A percentile compares a stretch with the other conserved stretches of the same genome.
These are phyloP conservation scores for Didymella lethalis DNA, from an alignment of 2,329 filamentous ascomycete genomes.

Conservation along the genomic window DNA sequence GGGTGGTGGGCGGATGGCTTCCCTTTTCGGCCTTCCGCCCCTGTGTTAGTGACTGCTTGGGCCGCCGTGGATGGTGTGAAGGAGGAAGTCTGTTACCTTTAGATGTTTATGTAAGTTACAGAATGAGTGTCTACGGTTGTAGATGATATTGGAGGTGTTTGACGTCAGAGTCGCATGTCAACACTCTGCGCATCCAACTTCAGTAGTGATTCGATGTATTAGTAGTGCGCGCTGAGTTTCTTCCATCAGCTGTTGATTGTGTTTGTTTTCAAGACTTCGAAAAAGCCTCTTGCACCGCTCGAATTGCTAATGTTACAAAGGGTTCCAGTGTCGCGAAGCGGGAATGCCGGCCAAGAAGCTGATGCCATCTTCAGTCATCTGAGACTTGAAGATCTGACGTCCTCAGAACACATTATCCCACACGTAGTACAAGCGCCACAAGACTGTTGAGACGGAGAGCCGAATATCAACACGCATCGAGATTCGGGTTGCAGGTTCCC, in stretches of 20 bases:
- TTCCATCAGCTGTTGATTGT: slow-evolving; percentile 39
- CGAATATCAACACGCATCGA: neutral
- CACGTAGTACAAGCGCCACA: neutral
- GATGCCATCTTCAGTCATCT: neutral
- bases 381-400: neutral
- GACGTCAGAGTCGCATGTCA: no score
- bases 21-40: slow-evolving; percentile 8
- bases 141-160: neutral
- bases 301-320: neutral
- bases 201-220: slow-evolving; percentile 21
- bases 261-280: neutral
- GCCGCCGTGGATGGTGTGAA: neutral
- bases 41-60: neutral
- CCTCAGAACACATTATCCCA: neutral
- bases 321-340: neutral
- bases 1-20: slow-evolving; percentile 13
- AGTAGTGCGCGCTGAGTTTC: slow-evolving; percentile 39
- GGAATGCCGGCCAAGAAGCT: neutral
- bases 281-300: neutral
- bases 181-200: neutral
- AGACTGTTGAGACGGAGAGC: neutral
- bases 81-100: neutral
- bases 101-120: slow-evolving; percentile 3
- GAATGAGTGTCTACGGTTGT: neutral
- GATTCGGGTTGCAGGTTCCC: neutral